Base-by-base conservation (phyloP, 495 filamentous ascomycete species). In the Penicillium arizonense region DNA sequence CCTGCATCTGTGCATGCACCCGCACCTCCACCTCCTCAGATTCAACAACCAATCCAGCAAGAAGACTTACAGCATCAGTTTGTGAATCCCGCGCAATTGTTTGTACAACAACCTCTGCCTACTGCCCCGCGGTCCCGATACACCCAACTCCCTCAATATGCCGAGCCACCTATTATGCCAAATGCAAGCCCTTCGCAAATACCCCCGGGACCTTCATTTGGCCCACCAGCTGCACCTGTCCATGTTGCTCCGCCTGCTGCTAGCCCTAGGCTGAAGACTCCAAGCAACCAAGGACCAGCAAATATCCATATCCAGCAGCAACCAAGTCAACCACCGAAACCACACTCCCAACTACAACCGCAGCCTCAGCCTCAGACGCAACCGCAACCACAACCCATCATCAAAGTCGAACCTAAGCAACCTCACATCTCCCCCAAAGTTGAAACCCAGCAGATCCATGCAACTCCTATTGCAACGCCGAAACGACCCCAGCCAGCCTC, bases 81-180 rank as follows among this genome's bases (percentile, higher is more conserved):
- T 62, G 68, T 76, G 30, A 75, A 75, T 23, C 73, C 73, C 0
- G 64, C 71, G 24, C 64, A 74, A 51, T 50, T 74, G 7, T 74
- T 76, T 50, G 63, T 73, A n/a, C 63, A 67, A 32, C 59, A 66
- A 13, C 65, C 68, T 34, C 47, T 73, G 9, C 65, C 65, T 32
- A 54, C 69, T 6, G 58, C 61, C 23, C 63, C 72, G 13, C 62
- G 67, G 18, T 65, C 66, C 16, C 58, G 56, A 32, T 73, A 67
- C 47, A 53, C 37, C 9, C 57, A 59, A 7, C 16, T 56, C 12
- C 53, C 68, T 13, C 67, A 74, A 39, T 72, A 64, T 63, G 53
- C 46, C 44, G 59, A 63, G 20, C 58, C 55, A 57, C 53, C 61
- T 45, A 48, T 61, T 11, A 36, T 61, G 16, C 58, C 68, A 30